These are phyloP conservation scores for Leccinum barrowsii DNA, from an alignment of 768 basidiomycete species.

Conservation along the genomic window DNA sequence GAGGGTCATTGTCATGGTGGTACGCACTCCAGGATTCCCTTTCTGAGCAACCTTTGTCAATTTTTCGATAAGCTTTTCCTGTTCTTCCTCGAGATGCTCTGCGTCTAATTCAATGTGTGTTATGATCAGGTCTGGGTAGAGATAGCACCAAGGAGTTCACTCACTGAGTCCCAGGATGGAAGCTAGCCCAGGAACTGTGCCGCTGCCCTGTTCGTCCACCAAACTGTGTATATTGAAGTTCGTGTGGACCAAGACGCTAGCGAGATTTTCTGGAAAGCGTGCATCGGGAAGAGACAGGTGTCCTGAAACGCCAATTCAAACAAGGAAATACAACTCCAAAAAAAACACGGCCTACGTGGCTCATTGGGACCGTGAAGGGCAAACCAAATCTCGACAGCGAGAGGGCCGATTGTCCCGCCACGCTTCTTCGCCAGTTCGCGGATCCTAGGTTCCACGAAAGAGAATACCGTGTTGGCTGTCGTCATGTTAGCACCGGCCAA, in stretches of 20 bases:
- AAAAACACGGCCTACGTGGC: background rate
- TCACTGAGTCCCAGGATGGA: conserved; percentile 19
- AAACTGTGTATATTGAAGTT: background rate
- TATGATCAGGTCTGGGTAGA: background rate
- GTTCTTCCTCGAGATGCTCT: background rate
- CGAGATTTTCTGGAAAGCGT: conserved; percentile 17
- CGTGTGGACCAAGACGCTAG: conserved; percentile 10
- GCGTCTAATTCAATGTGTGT: conserved; percentile 4
- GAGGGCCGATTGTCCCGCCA: conserved; percentile 11
- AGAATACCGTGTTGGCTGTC: background rate
- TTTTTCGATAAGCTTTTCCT: background rate
- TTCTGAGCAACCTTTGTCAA: background rate
- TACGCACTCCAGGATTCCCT: conserved; percentile 14
- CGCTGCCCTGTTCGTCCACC: background rate
- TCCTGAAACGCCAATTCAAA: background rate
- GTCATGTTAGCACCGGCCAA: too few relatives aligned
- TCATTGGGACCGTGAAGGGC: conserved; percentile 7
- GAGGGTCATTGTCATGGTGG: conserved; percentile 22
- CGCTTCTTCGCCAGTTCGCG: conserved; percentile 11
- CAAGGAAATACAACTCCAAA: background rate
- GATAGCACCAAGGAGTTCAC: background rate
- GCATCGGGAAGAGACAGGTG: conserved; percentile 6
- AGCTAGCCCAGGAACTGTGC: background rate
- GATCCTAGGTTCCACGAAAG: conserved; percentile 11
- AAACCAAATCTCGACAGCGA: conserved; percentile 21